Conservation (phyloP, 805 yeast genomes). For the Saitoella complicata region DNA sequence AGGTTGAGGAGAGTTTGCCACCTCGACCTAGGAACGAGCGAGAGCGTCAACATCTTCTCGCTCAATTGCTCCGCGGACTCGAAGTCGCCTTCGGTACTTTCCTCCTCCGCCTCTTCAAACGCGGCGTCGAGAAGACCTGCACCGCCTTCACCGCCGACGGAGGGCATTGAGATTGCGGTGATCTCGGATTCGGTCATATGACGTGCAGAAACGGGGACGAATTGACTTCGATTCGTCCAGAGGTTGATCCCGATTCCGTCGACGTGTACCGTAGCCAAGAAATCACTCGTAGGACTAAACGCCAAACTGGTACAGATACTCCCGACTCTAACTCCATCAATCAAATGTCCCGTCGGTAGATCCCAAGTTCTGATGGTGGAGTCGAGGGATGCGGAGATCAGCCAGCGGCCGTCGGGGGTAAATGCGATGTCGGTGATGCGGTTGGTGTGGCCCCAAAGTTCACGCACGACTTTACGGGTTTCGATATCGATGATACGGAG, state of each 20-base stretch:
- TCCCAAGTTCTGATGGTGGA: constrained; percentile 92
- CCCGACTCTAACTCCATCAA: constrained; percentile 71
- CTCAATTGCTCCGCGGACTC: constrained; percentile 43
- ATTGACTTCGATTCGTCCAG: constrained; percentile 87
- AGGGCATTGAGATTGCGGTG: constrained; percentile 42
- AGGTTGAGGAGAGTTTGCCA: constrained; percentile 64
- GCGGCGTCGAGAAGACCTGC: constrained; percentile 64
- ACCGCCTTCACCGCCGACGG: constrained; percentile 65
- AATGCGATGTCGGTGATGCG: constrained; percentile 78
- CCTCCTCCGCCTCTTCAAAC: constrained; percentile 30
- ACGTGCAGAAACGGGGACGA: constrained; percentile 50
- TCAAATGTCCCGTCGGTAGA: constrained; percentile 89
- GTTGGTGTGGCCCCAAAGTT: constrained; percentile 76
- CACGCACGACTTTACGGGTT: constrained; percentile 72
- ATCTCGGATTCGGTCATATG: constrained; percentile 59
- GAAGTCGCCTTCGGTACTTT: constrained; percentile 16
- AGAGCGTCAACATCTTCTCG: constrained; percentile 49
- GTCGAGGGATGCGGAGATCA: constrained; percentile 69
- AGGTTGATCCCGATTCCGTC: constrained; percentile 74
- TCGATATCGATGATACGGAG: constrained; percentile 68
- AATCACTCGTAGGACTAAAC: constrained; percentile 77
- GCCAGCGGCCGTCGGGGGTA: constrained; percentile 92
- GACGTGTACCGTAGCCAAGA: constrained; percentile 84
- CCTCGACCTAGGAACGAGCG: constrained; percentile 60
- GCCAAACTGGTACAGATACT: constrained; percentile 67